These are phyloP conservation scores for Pseudogymnoascus sp. DNA, from an alignment of 2,329 filamentous ascomycete species.

Conservation along the genomic window DNA sequence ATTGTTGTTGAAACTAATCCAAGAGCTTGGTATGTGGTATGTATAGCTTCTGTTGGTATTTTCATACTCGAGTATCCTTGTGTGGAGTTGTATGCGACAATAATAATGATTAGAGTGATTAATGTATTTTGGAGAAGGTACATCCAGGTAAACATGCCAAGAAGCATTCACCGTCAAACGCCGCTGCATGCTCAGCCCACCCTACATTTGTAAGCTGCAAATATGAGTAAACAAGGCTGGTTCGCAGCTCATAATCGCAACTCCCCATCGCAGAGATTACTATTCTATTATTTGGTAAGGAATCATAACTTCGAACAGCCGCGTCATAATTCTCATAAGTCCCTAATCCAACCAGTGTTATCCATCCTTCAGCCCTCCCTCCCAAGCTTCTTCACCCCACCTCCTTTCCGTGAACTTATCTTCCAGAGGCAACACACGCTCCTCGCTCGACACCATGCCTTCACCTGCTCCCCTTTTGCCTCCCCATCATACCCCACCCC, in stretches of 20 bases:
- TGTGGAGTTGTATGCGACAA: not conserved
- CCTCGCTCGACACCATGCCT: slow-evolving; percentile 82
- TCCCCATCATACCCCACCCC: slow-evolving; percentile 58
- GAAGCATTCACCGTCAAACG: not conserved
- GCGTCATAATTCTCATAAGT: not conserved
- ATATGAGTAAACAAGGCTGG: not conserved
- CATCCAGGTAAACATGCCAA: not conserved
- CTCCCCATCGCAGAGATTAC: not conserved
- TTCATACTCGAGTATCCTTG: not conserved
- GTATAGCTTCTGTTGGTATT: not conserved
- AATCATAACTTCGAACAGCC: not conserved
- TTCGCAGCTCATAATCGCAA: not conserved
- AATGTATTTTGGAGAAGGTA: not conserved
- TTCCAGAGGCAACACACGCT: slow-evolving; percentile 77
- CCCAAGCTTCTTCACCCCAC: not conserved
- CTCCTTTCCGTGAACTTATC: slow-evolving; percentile 29
- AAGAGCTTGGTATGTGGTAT: not conserved
- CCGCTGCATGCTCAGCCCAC: not conserved
- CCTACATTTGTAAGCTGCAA: not conserved
- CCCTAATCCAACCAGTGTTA: not conserved
- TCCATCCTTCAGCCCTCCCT: not conserved
- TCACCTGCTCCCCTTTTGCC: slow-evolving; percentile 57
- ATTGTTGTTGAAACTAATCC: not conserved
- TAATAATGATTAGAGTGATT: not conserved
- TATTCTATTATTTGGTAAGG: not conserved